Base-by-base conservation (phyloP, 805 yeast species). In the Lachancea thermotolerans region DNA sequence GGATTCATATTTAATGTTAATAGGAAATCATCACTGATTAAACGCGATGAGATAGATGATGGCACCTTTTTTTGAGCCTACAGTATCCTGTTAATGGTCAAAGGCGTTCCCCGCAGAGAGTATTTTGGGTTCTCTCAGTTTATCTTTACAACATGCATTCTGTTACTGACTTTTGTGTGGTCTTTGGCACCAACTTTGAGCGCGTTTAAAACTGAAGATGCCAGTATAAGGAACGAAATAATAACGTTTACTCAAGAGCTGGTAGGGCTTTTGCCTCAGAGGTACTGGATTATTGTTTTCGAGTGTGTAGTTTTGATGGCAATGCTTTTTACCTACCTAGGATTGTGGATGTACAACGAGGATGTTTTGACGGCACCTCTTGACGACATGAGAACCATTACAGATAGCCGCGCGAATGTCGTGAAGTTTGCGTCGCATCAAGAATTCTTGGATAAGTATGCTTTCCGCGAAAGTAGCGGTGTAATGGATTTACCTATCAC, bases 61-160 rank as follows among this genome's bases (percentile, higher is more conserved):
- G 14, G 27, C 21, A 35, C 15, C 15, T 21, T 21, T 21, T 21
- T 21, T 21, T 7, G 7, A 21, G 25, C 4, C 6, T 21, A 21
- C 25, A 7, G 25, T 21, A 4, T 21, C 25, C 4, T 21, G 6
- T 21, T 4, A n/a, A 40, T 33, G 43, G 14, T n/a, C 12, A 27
- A 30, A 14, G 42, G 15, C 4, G 8, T n/a, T 35, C 41, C 41
- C 2, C 33, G n/a, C 14, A 35, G 55, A 38, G 98, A 91, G 57
- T 93, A 91, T 64, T 81, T 78, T 56, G 96, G 97, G 10, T 93
- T 89, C 65, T 86, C 91, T 30, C 73, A 84, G 16, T 87, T 85
- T 59, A 81, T 88, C 4, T 70, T 86, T 0, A 75, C 84, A 12
- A 73, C 82, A 0, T 64, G 80, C 1, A 71, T 76, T 0, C 69